Evolutionary conservation across 2,329 filamentous ascomycete genomes (phyloP).

Genomic region (Hypoxylon sp.): DNA sequence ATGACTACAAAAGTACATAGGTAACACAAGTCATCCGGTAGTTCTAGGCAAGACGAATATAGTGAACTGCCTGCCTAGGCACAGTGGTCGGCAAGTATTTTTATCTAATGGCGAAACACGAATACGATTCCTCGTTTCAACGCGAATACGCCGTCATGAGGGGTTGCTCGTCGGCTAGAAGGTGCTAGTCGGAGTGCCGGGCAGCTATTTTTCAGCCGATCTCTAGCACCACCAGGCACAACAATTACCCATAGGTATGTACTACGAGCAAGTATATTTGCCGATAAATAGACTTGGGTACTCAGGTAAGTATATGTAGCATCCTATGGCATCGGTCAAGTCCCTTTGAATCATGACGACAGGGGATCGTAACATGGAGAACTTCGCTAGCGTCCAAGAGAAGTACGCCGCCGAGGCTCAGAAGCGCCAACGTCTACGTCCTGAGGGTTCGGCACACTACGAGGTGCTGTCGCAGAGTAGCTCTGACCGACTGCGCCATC

Average conservation of each 20-base stretch:
- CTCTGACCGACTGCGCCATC: slow-evolving; percentile 41
- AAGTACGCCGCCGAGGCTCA: slow-evolving; percentile 43
- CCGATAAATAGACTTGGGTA: too few relatives aligned
- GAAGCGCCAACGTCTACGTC: slow-evolving; percentile 42
- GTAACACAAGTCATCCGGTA: too few relatives aligned
- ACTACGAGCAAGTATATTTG: too few relatives aligned
- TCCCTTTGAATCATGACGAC: not conserved
- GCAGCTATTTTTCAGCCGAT: not conserved
- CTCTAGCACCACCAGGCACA: too few relatives aligned
- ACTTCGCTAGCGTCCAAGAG: slow-evolving; percentile 37
- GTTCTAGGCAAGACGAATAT: not conserved
- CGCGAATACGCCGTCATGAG: slow-evolving; percentile 10
- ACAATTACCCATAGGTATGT: too few relatives aligned
- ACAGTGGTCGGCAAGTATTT: too few relatives aligned
- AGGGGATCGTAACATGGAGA: slow-evolving; percentile 30
- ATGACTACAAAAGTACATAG: too few relatives aligned
- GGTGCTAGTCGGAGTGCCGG: too few relatives aligned
- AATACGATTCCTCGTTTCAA: slow-evolving; percentile 28
- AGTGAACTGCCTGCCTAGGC: too few relatives aligned
- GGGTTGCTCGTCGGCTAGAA: not conserved
- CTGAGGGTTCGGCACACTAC: slow-evolving; percentile 41
- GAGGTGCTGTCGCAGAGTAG: slow-evolving; percentile 36
- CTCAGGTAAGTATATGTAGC: too few relatives aligned
- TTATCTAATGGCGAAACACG: slow-evolving; percentile 3
- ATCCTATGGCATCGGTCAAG: too few relatives aligned